Base-by-base conservation (phyloP, 306 rosid species). In the Glycyrrhiza uralensis region DNA sequence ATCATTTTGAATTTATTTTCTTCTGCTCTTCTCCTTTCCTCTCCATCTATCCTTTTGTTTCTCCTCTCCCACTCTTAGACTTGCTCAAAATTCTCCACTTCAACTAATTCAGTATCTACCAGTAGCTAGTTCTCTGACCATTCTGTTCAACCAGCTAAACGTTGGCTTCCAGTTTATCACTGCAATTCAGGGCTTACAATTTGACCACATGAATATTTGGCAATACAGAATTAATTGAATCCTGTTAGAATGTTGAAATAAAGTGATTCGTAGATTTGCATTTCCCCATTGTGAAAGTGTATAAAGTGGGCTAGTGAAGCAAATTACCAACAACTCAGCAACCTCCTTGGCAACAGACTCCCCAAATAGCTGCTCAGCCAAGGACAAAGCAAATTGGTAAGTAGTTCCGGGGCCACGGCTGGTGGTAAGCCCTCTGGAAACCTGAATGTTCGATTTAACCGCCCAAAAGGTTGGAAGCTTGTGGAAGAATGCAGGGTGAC, bases 401-500 rank as follows among this genome's bases (percentile, higher is more conserved):
- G 91, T 71, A 59, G 98, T 94, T 82, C 87, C 97, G 5, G 98
- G 98, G 23, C 98, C 97, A 36, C 95, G 97, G 83, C 97, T 94
- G 3, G 98, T 91, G 29, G 94, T 94, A 46, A 91, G 97, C 70
- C 80, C 92, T 49, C 86, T 85, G 1, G 98, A 94, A 51, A 94
- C 97, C 83, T 89, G 98, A 69, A 91, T 76, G 65, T 86, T 87
- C 30, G 97, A 83, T 76, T 91, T 91, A 71, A 91, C 94, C 3
- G 97, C 97, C 98, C 97, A 94, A 74, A 94, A 94, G 13, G 92
- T 86, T 36, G 98, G 96, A 64, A 94, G 98, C 85, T 82, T 89
- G 81, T 85, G 83, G 76, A 78, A 79, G 86, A 94, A 94, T 66
- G 98, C 98, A 66, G 97, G 98, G 83, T 94, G 98, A 70, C 97